Evolutionary conservation across 257 asterid species (phyloP).

Genomic region (Solanum microdontum): DNA sequence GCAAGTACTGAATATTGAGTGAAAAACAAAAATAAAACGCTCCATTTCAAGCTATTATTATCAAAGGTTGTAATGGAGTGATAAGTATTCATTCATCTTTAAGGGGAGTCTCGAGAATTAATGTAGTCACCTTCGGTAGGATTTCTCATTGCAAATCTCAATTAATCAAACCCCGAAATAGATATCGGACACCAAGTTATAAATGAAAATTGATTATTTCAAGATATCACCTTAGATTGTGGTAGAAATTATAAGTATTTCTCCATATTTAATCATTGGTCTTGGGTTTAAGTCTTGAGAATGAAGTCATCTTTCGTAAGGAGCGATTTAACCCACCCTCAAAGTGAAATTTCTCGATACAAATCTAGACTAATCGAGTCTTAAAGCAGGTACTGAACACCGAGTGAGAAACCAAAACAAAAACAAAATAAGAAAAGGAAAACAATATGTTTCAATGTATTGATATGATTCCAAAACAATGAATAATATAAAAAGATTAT

Average conservation of each 20-base stretch:
- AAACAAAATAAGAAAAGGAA: background rate
- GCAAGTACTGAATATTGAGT: background rate
- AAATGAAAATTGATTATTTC: background rate
- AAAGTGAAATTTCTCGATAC: rapidly evolving
- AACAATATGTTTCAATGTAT: background rate
- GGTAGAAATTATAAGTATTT: background rate
- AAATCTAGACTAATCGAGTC: background rate
- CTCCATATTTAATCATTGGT: background rate
- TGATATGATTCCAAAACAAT: background rate
- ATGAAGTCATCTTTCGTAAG: background rate
- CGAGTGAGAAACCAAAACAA: background rate
- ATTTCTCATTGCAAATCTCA: background rate
- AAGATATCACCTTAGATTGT: background rate
- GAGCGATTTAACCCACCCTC: background rate
- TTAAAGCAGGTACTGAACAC: background rate
- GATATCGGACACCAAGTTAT: background rate
- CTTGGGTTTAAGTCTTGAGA: background rate
- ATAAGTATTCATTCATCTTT: background rate
- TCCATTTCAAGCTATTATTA: background rate
- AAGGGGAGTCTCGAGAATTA: background rate
- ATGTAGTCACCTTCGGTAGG: background rate
- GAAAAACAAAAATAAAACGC: background rate
- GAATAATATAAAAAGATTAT: background rate
- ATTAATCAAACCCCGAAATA: background rate
- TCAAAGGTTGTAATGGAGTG: background rate